Evolutionary conservation across 306 rosid genomes (phyloP).

Genomic region (Medicago lupulina): DNA sequence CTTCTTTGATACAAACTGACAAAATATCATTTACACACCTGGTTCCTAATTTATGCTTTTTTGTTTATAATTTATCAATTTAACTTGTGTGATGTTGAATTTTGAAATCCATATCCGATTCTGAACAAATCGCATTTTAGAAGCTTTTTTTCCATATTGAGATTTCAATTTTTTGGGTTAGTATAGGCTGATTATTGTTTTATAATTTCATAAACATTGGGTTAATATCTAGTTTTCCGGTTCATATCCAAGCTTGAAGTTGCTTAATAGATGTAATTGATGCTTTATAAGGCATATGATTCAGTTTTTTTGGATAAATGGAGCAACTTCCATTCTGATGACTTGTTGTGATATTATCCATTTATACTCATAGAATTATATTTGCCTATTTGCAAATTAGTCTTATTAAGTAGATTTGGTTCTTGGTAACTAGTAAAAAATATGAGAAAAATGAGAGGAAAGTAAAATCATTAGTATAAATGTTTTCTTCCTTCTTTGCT

Average conservation of each 20-base stretch:
- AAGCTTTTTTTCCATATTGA: slow-evolving; percentile 2
- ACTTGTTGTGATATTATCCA: neutral
- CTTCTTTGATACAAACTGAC: too few relatives aligned
- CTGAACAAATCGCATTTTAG: neutral
- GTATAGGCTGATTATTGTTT: slow-evolving; percentile 23
- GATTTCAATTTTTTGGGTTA: slow-evolving; percentile 7
- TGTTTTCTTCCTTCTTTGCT: slow-evolving; percentile 26
- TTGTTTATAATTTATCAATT: neutral
- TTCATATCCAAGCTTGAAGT: slow-evolving; percentile 13
- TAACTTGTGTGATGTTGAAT: neutral
- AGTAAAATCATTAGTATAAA: slow-evolving; percentile 2
- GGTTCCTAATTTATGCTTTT: neutral
- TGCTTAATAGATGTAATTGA: neutral
- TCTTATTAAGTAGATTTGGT: slow-evolving; percentile 34
- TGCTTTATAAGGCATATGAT: neutral
- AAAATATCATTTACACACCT: too few relatives aligned
- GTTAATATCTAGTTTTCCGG: slow-evolving; percentile 3
- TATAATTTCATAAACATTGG: neutral
- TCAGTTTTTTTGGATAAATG: neutral
- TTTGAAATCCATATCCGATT: neutral
- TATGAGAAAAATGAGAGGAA: slow-evolving; percentile 34
- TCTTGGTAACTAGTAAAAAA: neutral
- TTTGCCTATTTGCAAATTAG: slow-evolving; percentile 23
- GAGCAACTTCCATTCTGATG: slow-evolving; percentile 14
- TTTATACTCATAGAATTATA: neutral